These are phyloP conservation scores for Niebla homalea DNA, from an alignment of 495 filamentous ascomycete species.

Conservation along the genomic window DNA sequence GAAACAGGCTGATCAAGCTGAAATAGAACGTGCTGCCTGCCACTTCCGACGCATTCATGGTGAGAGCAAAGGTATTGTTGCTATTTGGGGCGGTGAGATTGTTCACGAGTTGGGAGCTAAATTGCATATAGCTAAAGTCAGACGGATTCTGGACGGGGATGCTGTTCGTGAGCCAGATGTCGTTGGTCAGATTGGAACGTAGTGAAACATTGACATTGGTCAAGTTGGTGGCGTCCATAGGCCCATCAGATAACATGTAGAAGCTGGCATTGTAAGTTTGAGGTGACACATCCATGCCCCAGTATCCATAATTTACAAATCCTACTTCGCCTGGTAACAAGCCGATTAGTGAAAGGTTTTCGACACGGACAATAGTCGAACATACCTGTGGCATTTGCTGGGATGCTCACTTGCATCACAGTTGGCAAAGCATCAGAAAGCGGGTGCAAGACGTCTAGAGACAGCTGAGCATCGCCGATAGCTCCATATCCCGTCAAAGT, in stretches of 20 bases:
- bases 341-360: too few species aligned
- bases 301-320: constrained; percentile 46
- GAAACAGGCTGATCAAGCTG: constrained; percentile 52
- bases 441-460: constrained; percentile 33
- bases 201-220: constrained; percentile 12
- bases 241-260: constrained; percentile 29
- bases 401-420: constrained; percentile 42
- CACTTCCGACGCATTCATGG: constrained; percentile 38
- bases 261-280: constrained; percentile 43
- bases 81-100: constrained; percentile 37
- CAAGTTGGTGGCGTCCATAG: not conserved
- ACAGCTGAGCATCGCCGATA: constrained; percentile 36
- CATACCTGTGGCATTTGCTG: constrained; percentile 14
- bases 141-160: constrained; percentile 6
- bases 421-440: constrained; percentile 42
- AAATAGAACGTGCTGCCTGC: constrained; percentile 41
- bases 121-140: constrained; percentile 9
- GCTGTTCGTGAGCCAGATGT: constrained; percentile 4
- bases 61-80: constrained; percentile 53
- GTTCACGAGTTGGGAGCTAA: constrained; percentile 12
- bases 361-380: too few species aligned
- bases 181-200: constrained; percentile 20
- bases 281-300: constrained; percentile 44
- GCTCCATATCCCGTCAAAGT: constrained; percentile 41
- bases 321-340: constrained; percentile 29